Base-by-base conservation (phyloP, 2,329 filamentous ascomycete genomes). In the Scedosporium boydii region DNA sequence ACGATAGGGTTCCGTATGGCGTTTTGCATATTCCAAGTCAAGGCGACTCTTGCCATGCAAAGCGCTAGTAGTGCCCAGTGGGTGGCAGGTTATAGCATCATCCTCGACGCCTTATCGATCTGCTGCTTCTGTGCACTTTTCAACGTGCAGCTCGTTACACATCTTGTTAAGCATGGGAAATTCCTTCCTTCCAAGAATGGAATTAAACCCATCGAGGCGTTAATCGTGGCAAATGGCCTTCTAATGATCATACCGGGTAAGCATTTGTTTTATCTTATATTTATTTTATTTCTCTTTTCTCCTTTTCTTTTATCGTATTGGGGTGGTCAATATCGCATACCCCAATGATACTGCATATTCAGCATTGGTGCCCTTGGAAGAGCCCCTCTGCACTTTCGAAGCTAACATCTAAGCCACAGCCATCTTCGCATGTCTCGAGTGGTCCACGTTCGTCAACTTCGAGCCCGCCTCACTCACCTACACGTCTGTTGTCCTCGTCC, bases 111-210 rank as follows among this genome's bases (percentile, higher is more conserved):
- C 18, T 64, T 74, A 10, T 77, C 75, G 16, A 77, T 80, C 41
- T 76, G 74, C 64, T 85, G 80, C 77, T 85, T 82, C 72, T 83
- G 80, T 67, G 77, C 79, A 46, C 66, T 85, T 42, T 85, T 85
- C 73, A 82, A 82, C 68, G 65, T 76, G 62, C 79, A 82, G 62
- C 73, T 85, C 9, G 69, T 79, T 59, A 66, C 72, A 21, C 82
- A 85, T 67, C 74, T 85, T 64, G 69, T 76, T 53, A 69, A 71
- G 7, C 80, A 80, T 65, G 73, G 80, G 27, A 78, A 76, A 57
- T 69, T 85, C 6, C 72, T 84, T 1, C 76, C 77, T 0, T 72
- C 71, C 0, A 70, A 75, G 3, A 72, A 72, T 58, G 71, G 75
- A 0, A 68, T 85, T 46, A 79, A 72, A 0, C 76, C 80, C 4